phyloP scores from a whole-genome alignment of 2,329 filamentous ascomycete genomes.

The Fusarium napiforme region DNA sequence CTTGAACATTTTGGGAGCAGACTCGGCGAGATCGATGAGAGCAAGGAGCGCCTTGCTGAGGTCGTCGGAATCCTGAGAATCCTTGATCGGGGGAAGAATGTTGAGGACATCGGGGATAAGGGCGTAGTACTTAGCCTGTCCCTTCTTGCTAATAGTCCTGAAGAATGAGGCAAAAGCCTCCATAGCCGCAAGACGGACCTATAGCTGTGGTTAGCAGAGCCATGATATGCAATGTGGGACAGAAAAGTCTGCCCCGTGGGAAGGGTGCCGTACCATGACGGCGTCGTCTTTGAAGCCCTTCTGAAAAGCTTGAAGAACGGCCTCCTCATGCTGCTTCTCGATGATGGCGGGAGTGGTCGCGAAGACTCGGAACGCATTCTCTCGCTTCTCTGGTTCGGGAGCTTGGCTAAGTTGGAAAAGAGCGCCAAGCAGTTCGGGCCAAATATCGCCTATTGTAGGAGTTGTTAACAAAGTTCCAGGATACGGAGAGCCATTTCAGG shows the following conservation, averaged over 20 bases:
- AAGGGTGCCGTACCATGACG: slow-evolving; percentile 68
- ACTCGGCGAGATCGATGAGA: slow-evolving; percentile 92
- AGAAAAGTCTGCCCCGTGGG: slow-evolving; percentile 8
- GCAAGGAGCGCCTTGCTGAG: slow-evolving; percentile 90
- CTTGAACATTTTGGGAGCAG: slow-evolving; percentile 98
- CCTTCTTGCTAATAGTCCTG: slow-evolving; percentile 87
- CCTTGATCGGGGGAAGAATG: slow-evolving; percentile 93
- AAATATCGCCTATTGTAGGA: slow-evolving; percentile 73
- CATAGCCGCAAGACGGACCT: slow-evolving; percentile 94
- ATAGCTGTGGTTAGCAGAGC: slow-evolving; percentile 27
- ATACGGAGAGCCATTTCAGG: not conserved
- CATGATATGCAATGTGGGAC: slow-evolving; percentile 7
- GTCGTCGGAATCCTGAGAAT: slow-evolving; percentile 88
- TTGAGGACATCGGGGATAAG: slow-evolving; percentile 93
- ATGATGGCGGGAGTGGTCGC: slow-evolving; percentile 95
- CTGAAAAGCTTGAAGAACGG: slow-evolving; percentile 88
- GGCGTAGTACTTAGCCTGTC: slow-evolving; percentile 85
- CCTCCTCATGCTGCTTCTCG: slow-evolving; percentile 92
- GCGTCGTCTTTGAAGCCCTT: slow-evolving; percentile 92
- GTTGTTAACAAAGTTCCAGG: slow-evolving; percentile 30
- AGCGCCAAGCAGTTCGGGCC: slow-evolving; percentile 87
- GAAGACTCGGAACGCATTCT: slow-evolving; percentile 95
- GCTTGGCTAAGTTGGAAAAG: slow-evolving; percentile 94
- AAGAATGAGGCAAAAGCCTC: slow-evolving; percentile 98
- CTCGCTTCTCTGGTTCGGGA: slow-evolving; percentile 82